These are phyloP conservation scores for Cucurbita ficifolia DNA, from an alignment of 306 rosid genomes.

Conservation along the genomic window DNA sequence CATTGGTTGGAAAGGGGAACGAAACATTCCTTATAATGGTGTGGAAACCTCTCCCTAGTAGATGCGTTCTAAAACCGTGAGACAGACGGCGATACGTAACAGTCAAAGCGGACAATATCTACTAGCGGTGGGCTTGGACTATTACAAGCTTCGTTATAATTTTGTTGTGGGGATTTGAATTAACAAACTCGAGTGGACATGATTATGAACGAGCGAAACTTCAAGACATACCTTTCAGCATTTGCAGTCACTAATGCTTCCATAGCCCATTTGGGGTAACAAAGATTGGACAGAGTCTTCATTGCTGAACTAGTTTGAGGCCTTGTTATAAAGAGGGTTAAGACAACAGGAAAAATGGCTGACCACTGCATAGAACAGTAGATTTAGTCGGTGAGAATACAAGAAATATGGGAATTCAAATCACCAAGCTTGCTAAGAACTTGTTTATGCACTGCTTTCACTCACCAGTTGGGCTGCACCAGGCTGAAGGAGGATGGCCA, in stretches of 20 bases:
- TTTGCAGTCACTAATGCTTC: slow-evolving; percentile 74
- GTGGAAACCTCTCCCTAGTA: no score
- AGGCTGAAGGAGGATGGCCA: slow-evolving; percentile 67
- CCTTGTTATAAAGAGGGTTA: slow-evolving; percentile 72
- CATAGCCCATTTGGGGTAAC: slow-evolving; percentile 93
- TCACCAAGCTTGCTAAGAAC: not conserved
- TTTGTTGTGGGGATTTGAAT: no score
- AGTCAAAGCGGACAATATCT: no score
- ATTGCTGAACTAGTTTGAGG: slow-evolving; percentile 30
- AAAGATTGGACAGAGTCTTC: slow-evolving; percentile 43
- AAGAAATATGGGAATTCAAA: not conserved
- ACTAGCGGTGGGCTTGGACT: no score
- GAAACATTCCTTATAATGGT: no score
- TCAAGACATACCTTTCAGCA: slow-evolving; percentile 60
- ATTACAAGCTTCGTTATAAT: no score
- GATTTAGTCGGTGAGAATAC: slow-evolving; percentile 12
- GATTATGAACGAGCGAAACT: not conserved
- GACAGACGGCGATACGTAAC: no score
- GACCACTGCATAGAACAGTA: slow-evolving; percentile 57
- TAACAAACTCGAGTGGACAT: not conserved
- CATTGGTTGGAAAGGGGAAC: no score
- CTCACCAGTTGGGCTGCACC: slow-evolving; percentile 96
- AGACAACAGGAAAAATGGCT: slow-evolving; percentile 85
- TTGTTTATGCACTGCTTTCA: slow-evolving; percentile 2
- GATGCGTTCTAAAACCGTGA: no score